phyloP scores from a whole-genome alignment of 2,329 filamentous ascomycete genomes.

The Pestalotiopsis sp. region DNA sequence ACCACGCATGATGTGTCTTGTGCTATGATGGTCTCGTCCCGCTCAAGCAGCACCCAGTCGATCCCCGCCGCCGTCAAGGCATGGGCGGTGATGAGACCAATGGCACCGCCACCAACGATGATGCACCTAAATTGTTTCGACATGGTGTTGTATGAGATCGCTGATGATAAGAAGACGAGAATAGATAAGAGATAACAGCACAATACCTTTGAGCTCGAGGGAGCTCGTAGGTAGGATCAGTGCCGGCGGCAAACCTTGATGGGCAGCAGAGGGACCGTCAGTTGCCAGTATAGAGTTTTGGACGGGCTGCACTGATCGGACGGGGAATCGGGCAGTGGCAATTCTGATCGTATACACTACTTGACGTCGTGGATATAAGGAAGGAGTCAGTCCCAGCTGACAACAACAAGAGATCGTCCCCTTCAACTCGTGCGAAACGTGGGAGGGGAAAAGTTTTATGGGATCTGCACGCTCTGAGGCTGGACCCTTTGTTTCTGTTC shows the following conservation, averaged over 20 bases:
- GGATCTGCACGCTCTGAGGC: neutral
- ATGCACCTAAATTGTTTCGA: neutral
- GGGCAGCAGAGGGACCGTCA: neutral
- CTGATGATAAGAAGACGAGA: neutral
- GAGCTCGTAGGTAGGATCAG: neutral
- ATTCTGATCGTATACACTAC: neutral
- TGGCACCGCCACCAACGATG: constrained; percentile 4
- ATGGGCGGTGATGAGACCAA: constrained; percentile 5
- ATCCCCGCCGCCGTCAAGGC: neutral
- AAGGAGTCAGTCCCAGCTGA: neutral
- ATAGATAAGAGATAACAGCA: neutral
- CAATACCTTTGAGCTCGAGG: neutral
- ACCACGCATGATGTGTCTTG: neutral
- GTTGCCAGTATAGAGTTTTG: neutral
- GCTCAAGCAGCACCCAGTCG: constrained; percentile 2
- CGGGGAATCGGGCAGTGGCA: neutral
- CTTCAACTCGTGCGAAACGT: neutral
- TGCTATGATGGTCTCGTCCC: neutral
- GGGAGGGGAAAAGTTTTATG: neutral
- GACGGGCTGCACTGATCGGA: neutral
- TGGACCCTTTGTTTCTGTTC: neutral
- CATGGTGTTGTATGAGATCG: neutral
- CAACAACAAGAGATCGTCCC: neutral
- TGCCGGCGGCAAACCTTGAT: neutral
- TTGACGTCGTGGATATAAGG: neutral